These are phyloP conservation scores for Lentinula novae-zelandiae DNA, from an alignment of 1,284 basidiomycete species.

Conservation along the genomic window DNA sequence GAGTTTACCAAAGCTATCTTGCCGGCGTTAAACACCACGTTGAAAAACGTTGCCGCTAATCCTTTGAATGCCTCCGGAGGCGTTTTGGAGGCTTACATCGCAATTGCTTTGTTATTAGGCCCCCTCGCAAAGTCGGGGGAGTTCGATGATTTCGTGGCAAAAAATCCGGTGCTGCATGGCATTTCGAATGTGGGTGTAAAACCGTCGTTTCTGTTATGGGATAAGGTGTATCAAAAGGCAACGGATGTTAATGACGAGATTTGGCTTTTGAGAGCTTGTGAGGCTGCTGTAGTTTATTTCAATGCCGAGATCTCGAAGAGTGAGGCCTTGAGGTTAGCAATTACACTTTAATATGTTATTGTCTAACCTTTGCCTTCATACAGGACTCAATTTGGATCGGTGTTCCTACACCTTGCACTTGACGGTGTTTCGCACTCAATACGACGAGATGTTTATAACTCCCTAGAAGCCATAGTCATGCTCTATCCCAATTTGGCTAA, in stretches of 20 bases:
- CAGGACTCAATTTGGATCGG: slow-evolving; percentile 61
- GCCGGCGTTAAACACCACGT: slow-evolving; percentile 61
- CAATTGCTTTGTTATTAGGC: slow-evolving; percentile 66
- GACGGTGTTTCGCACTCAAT: slow-evolving; percentile 52
- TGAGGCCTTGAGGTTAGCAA: slow-evolving; percentile 51
- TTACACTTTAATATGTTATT: neutral
- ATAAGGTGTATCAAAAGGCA: slow-evolving; percentile 81
- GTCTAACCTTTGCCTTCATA: slow-evolving; percentile 6
- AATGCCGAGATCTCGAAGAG: slow-evolving; percentile 53
- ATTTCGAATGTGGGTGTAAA: slow-evolving; percentile 49
- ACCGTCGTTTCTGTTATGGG: slow-evolving; percentile 83
- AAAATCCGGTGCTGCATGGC: slow-evolving; percentile 40
- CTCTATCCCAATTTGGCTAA: slow-evolving; percentile 45
- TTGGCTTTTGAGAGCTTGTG: slow-evolving; percentile 76
- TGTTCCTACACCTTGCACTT: slow-evolving; percentile 66
- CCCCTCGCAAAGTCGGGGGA: slow-evolving; percentile 46
- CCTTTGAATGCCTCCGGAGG: slow-evolving; percentile 57
- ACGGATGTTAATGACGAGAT: slow-evolving; percentile 60
- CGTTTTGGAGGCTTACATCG: slow-evolving; percentile 82
- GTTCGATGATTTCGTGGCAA: slow-evolving; percentile 35
- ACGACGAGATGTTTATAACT: slow-evolving; percentile 43
- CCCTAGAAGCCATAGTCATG: slow-evolving; percentile 35
- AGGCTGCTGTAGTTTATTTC: slow-evolving; percentile 49
- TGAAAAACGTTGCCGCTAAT: slow-evolving; percentile 64
- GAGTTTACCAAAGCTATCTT: slow-evolving; percentile 52